Evolutionary conservation across 2,329 filamentous ascomycete genomes (phyloP).

Genomic region (Aureobasidium sp.): DNA sequence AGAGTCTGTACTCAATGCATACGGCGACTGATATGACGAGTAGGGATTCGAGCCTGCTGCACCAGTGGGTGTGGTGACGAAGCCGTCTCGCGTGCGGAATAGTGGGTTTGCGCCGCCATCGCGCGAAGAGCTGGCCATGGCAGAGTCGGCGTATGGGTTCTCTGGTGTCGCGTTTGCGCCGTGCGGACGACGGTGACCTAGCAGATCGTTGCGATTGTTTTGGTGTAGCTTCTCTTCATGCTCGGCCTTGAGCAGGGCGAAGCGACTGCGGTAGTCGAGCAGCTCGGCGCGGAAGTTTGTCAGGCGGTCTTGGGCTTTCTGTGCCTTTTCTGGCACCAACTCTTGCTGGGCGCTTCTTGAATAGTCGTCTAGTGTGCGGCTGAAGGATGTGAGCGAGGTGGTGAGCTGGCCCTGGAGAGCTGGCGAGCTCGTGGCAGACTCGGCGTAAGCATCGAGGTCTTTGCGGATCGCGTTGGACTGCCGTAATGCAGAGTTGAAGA

Average conservation of each 20-base stretch:
- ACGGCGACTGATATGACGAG: slow-evolving; percentile 28
- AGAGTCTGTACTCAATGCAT: slow-evolving; percentile 22
- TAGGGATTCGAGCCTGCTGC: slow-evolving; percentile 33
- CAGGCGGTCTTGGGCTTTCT: slow-evolving; percentile 79
- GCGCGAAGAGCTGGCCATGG: slow-evolving; percentile 24
- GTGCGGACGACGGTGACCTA: slow-evolving; percentile 70
- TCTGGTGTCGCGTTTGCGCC: slow-evolving; percentile 66
- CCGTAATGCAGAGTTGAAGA: slow-evolving; percentile 79
- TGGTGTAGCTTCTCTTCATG: slow-evolving; percentile 53
- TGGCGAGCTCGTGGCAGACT: slow-evolving; percentile 49
- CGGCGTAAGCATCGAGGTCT: slow-evolving; percentile 64
- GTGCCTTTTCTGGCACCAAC: slow-evolving; percentile 80
- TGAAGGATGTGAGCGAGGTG: slow-evolving; percentile 72
- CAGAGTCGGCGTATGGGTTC: slow-evolving; percentile 73
- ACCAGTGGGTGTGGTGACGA: slow-evolving; percentile 16
- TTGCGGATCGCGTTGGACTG: slow-evolving; percentile 72
- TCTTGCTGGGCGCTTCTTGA: slow-evolving; percentile 76
- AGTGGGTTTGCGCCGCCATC: slow-evolving; percentile 27
- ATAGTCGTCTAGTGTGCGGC: slow-evolving; percentile 90
- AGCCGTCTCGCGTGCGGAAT: slow-evolving; percentile 28
- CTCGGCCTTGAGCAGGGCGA: slow-evolving; percentile 68
- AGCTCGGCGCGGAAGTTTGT: slow-evolving; percentile 80
- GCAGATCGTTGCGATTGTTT: slow-evolving; percentile 62
- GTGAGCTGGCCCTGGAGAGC: slow-evolving; percentile 66
- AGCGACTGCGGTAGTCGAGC: slow-evolving; percentile 66